phyloP scores from a whole-genome alignment of 1,284 basidiomycete species.

The Moesziomyces antarcticus region DNA sequence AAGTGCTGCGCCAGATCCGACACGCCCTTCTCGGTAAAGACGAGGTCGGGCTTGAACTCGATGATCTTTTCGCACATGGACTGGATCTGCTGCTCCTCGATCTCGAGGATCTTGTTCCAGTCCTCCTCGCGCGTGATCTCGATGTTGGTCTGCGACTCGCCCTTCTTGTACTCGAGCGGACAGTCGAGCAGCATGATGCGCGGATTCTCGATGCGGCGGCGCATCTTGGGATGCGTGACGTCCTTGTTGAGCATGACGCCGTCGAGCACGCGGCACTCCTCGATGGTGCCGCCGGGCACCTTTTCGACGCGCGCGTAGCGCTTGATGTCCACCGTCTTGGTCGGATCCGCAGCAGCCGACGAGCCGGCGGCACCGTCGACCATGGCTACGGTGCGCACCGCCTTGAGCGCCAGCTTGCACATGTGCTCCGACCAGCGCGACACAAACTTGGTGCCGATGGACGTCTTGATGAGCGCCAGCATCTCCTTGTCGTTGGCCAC shows the following conservation, averaged over 20 bases:
- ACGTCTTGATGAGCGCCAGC: slow-evolving; percentile 96
- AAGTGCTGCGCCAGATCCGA: slow-evolving; percentile 93
- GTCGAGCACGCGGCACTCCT: slow-evolving; percentile 85
- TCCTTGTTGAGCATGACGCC: slow-evolving; percentile 99
- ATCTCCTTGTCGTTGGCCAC: slow-evolving; percentile 87
- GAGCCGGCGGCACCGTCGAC: slow-evolving; percentile 67
- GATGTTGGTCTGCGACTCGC: slow-evolving; percentile 98
- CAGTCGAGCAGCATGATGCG: slow-evolving; percentile 92
- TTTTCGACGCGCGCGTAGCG: slow-evolving; percentile 98
- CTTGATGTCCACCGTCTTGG: slow-evolving; percentile 89
- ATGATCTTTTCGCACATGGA: slow-evolving; percentile 85
- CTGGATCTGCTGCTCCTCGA: slow-evolving; percentile 98
- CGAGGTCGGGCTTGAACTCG: slow-evolving; percentile 92
- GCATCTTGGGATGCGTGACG: slow-evolving; percentile 97
- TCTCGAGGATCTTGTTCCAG: slow-evolving; percentile 90
- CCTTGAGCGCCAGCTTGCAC: slow-evolving; percentile 92
- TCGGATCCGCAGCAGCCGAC: slow-evolving; percentile 18
- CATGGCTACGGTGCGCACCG: slow-evolving; percentile 82
- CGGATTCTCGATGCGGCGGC: slow-evolving; percentile 88
- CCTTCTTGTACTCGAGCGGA: slow-evolving; percentile 98
- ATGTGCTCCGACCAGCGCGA: slow-evolving; percentile 96
- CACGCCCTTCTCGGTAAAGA: slow-evolving; percentile 97
- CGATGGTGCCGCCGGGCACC: slow-evolving; percentile 95
- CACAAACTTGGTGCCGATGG: slow-evolving; percentile 99
- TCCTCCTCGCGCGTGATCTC: slow-evolving; percentile 94